These are phyloP conservation scores for Candida neerlandica DNA, from an alignment of 1,139 yeast species.

Conservation along the genomic window DNA sequence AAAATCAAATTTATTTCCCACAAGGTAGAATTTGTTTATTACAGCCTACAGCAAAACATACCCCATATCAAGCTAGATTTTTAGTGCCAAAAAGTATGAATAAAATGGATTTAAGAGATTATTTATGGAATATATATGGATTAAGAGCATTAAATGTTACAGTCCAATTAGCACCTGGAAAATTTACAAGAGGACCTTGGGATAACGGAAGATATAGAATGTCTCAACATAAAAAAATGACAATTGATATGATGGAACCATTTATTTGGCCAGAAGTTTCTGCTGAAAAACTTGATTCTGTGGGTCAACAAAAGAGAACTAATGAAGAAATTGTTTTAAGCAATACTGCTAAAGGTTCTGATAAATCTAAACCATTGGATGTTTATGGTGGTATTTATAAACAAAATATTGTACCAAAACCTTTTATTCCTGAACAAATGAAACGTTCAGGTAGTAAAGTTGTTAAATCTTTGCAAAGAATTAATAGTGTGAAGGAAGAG, in stretches of 20 bases:
- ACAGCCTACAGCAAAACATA: constrained; percentile 89
- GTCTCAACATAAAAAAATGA: constrained; percentile 90
- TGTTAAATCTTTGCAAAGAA: constrained; percentile 29
- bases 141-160: constrained; percentile 85
- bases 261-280: constrained; percentile 87
- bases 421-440: constrained; percentile 62
- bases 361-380: constrained; percentile 62
- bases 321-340: constrained; percentile 20
- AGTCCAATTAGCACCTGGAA: constrained; percentile 79
- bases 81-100: constrained; percentile 90
- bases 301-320: constrained; percentile 18
- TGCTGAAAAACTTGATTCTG: constrained; percentile 23
- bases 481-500: constrained; percentile 29
- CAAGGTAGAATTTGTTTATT: constrained; percentile 76
- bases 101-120: constrained; percentile 88
- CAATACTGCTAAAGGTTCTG: constrained; percentile 56
- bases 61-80: constrained; percentile 94
- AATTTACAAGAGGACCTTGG: constrained; percentile 60
- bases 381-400: constrained; percentile 81
- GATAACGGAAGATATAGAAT: constrained; percentile 73
- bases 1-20: constrained; percentile 73
- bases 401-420: constrained; percentile 69
- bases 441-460: constrained; percentile 45
- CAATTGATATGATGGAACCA: constrained; percentile 90
- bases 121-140: constrained; percentile 84